These are phyloP conservation scores for Amylostereum chailletii DNA, from an alignment of 1,284 basidiomycete genomes.

Conservation along the genomic window DNA sequence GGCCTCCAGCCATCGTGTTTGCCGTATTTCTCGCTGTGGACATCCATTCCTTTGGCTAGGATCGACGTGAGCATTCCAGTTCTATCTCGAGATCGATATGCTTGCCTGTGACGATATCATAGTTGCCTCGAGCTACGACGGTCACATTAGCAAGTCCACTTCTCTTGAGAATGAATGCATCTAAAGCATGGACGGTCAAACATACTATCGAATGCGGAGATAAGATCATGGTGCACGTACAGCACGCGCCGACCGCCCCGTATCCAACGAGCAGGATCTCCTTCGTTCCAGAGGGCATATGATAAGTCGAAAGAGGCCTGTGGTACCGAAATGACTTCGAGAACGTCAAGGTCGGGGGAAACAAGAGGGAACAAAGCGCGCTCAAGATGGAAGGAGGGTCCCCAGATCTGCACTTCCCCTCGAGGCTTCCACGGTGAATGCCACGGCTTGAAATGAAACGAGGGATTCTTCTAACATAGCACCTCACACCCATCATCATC, in stretches of 20 bases:
- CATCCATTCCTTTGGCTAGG: slow-evolving; percentile 42
- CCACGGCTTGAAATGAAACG: too few species aligned
- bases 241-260: slow-evolving; percentile 50
- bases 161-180: slow-evolving; percentile 55
- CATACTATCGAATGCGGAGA: neutral
- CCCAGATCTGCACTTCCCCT: too few species aligned
- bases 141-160: slow-evolving; percentile 63
- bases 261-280: slow-evolving; percentile 50
- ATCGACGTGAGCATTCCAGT: neutral
- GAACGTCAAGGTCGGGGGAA: neutral
- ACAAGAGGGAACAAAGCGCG: too few species aligned
- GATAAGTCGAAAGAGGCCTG: neutral
- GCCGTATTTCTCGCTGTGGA: slow-evolving; percentile 55
- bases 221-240: slow-evolving; percentile 24
- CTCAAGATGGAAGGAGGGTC: too few species aligned
- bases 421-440: too few species aligned
- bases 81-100: slow-evolving; percentile 1
- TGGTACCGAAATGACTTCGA: neutral
- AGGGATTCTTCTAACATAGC: too few species aligned
- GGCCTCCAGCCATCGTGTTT: slow-evolving; percentile 52
- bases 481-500: too few species aligned
- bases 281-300: slow-evolving; percentile 19
- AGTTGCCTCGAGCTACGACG: slow-evolving; percentile 69
- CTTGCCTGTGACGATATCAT: slow-evolving; percentile 44
- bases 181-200: slow-evolving; percentile 20